Conservation (phyloP, 108 stramenopile genomes). For the Conticribra weissflogii region DNA sequence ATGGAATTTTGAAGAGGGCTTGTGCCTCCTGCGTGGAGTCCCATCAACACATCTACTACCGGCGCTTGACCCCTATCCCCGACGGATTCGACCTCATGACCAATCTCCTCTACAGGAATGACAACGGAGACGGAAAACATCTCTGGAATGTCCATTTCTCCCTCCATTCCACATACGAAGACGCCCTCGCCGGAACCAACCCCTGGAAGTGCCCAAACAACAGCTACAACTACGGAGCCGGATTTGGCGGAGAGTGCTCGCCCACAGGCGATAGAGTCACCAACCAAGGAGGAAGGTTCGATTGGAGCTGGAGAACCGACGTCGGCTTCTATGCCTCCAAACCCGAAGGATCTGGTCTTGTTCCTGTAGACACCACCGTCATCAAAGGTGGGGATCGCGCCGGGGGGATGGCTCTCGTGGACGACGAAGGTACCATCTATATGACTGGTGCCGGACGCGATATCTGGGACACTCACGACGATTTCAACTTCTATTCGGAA, state of each 20-base stretch:
- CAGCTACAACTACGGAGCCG: constrained; percentile 25
- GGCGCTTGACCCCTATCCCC: constrained; percentile 37
- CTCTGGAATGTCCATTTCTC: constrained; percentile 41
- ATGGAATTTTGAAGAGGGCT: constrained; percentile 27
- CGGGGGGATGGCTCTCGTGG: constrained; percentile 7
- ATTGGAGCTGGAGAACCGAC: constrained; percentile 4
- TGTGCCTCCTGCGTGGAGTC: constrained; percentile 34
- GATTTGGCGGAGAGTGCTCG: constrained; percentile 33
- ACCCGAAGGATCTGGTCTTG: constrained; percentile 11
- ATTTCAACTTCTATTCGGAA: constrained; percentile 33
- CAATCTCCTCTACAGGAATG: constrained; percentile 35
- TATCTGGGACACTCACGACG: constrained; percentile 27
- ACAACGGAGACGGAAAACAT: constrained; percentile 15
- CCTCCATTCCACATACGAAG: constrained; percentile 43
- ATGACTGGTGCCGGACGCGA: constrained; percentile 35
- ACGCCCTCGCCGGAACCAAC: constrained; percentile 34
- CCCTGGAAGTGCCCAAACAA: constrained; percentile 43
- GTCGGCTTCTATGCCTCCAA: constrained; percentile 36
- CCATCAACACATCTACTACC: constrained; percentile 45
- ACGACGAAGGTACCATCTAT: constrained; percentile 23
- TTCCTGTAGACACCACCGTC: background rate
- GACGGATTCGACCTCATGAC: constrained; percentile 24
- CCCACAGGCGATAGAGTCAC: constrained; percentile 18
- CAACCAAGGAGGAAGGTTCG: constrained; percentile 20
- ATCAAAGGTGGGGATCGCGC: constrained; percentile 8